Evolutionary conservation across 345 rosid species (phyloP).

Genomic region (Cardamine resedifolia): DNA sequence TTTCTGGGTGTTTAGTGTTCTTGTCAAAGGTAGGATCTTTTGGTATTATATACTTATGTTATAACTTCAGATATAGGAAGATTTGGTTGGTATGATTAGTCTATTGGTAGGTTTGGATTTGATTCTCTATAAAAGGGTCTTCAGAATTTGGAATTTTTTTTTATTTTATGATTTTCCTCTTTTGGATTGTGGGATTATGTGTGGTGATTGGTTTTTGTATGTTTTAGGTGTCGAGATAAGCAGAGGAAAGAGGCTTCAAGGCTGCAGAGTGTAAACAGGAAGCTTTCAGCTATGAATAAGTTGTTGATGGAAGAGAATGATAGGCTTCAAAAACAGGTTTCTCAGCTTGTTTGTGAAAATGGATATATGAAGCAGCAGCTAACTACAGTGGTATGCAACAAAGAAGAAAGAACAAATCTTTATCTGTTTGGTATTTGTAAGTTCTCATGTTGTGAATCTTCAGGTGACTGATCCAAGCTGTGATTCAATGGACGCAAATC

Average conservation of each 20-base stretch:
- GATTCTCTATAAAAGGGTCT: not conserved
- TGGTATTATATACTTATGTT: not conserved
- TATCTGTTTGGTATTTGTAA: not conserved
- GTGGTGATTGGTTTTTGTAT: not conserved
- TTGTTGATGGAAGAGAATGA: constrained; percentile 97
- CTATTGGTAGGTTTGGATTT: not conserved
- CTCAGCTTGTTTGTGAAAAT: constrained; percentile 90
- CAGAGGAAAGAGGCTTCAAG: constrained; percentile 95
- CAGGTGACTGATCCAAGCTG: constrained; percentile 50
- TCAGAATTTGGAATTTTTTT: not conserved
- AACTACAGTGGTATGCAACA: constrained; percentile 52
- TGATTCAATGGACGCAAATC: constrained; percentile 81
- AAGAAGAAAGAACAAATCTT: not conserved
- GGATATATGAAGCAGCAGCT: constrained; percentile 87
- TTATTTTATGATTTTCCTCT: not conserved
- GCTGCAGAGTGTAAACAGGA: constrained; percentile 88
- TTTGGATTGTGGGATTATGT: not conserved
- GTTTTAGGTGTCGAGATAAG: constrained; percentile 91
- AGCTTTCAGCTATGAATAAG: constrained; percentile 92
- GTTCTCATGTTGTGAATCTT: not conserved
- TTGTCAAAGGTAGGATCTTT: not conserved
- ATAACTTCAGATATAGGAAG: not conserved
- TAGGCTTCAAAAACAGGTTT: constrained; percentile 93
- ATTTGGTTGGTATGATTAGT: no score
- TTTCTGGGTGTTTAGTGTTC: not conserved